Evolutionary conservation across 768 basidiomycete species (phyloP), one percentile per base, ranked within the genome.

Genomic region (Amanita rubescens): DNA sequence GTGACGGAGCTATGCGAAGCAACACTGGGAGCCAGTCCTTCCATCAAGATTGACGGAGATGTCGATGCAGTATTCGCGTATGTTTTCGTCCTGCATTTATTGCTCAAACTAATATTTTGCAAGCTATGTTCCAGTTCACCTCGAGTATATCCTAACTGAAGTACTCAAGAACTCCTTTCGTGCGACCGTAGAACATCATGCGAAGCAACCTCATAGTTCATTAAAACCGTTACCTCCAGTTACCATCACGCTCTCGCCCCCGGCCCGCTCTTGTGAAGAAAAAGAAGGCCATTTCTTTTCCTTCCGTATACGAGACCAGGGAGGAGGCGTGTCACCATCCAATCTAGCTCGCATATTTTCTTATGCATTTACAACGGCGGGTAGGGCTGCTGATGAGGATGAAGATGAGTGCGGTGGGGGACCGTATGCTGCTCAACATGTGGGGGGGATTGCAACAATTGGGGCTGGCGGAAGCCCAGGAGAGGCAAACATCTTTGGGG

Each of bases 91-190:
- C 12, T 20, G n/a, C 14, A 15, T 34, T 42, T 14, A 42, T 24
- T 20, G 22, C 27, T 48, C n/a, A 42, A 41, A 46, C 55, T 59
- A 34, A 60, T 15, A n/a, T 44, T 15, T 37, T 37, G 38, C 61
- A 91, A n/a, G 90, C 22, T 92, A 91, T 62, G 82, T 94, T 35
- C 90, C 93, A 3, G 87, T 91, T 1, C 93, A 94, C 64, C 76
- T 94, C 33, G 92, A 94, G 65, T 94, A 94, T 64, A 89, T 93
- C 60, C 71, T 93, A 51, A 94, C 92, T 2, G 92, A 94, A 66
- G 80, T 94, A 37, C 75, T 94, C 37, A 94, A 94, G 69, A 94
- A 94, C 63, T 80, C 91, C 0, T 94, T 91, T 69, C 84, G 92
- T 30, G 92, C 92, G 7, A 92, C 89, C 1, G 84, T 91, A 22